Base-by-base conservation (phyloP, 768 basidiomycete species). In the Serendipita sp. region DNA sequence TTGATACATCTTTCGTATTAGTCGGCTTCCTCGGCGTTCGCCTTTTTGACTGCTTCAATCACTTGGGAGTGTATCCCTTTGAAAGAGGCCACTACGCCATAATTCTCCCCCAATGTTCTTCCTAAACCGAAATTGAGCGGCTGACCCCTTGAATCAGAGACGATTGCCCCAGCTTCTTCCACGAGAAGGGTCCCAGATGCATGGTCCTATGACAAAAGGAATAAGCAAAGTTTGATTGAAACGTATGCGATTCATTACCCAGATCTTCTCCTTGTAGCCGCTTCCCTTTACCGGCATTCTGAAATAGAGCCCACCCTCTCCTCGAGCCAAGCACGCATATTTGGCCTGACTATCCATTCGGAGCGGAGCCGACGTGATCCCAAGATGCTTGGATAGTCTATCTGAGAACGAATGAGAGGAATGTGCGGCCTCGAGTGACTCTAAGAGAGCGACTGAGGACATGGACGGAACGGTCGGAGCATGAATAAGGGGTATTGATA, bases 271-370 rank as follows among this genome's bases (percentile, higher is more conserved):
- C 67, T 76, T 73, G 73, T 98, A 97, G 1, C 85, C 88, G 2
- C 81, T 76, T 3, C 83, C 84, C 0, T 68, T 65, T 2, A 84
- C 84, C 0, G 90, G 90, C 80, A 91, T 85, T 5, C 89, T 79
- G 47, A 92, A 75, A 72, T 92, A 95, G 41, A 83, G 81, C 1
- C 84, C 86, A 0, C 92, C 93, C 64, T 95, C 88, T 0, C 94
- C 92, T 46, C 94, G 77, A 3, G 85, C 84, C 13, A 98, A 81
- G 70, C 86, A 85, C 35, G 86, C 83, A 69, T 98, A 98, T 75
- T 98, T 99, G 1, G 93, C 92, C 73, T 97, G 94, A 72, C 88
- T 90, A 73, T 98, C 95, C 93, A 98, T 96, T 18, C 91, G 79
- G 15, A 84, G 78, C 7, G 89, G 85, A 0, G 80, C 72, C 1